phyloP scores from a whole-genome alignment of 805 yeast species.

The Pichia gijzeniarum region DNA sequence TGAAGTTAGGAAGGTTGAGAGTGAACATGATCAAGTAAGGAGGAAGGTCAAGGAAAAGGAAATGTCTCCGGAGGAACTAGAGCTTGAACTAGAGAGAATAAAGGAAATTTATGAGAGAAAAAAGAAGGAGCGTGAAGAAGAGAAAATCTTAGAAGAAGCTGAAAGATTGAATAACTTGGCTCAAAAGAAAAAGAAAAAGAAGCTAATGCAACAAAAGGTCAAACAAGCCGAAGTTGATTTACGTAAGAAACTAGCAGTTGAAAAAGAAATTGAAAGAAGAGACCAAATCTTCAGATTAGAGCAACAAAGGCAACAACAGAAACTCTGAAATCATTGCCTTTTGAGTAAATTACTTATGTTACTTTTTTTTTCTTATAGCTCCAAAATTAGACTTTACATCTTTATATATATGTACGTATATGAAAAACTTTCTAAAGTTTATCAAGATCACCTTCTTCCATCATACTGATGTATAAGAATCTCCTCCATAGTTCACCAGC shows the following conservation, averaged over 20 bases:
- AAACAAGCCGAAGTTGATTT: conserved; percentile 18
- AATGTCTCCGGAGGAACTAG: conserved; percentile 1
- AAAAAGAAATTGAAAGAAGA: conserved; percentile 26
- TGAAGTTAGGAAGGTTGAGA: conserved; percentile 14
- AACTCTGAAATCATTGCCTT: too few species aligned
- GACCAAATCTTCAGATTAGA: conserved; percentile 13
- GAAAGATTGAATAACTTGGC: conserved; percentile 27
- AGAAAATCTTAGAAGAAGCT: conserved; percentile 21
- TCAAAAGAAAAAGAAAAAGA: conserved; percentile 23
- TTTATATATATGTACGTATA: neutral
- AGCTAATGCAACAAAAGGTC: conserved; percentile 15
- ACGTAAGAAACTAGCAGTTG: conserved; percentile 22
- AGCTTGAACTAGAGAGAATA: conserved; percentile 22
- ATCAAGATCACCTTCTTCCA: conserved; percentile 31
- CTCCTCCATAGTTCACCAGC: conserved; percentile 88
- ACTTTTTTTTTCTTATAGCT: too few species aligned
- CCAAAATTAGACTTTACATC: too few species aligned
- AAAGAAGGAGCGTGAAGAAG: conserved; percentile 15
- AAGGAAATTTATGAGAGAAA: conserved; percentile 18
- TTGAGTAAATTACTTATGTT: too few species aligned
- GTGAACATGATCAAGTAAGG: conserved; percentile 19
- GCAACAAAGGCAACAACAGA: neutral
- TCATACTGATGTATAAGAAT: conserved; percentile 62
- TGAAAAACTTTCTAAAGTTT: neutral
- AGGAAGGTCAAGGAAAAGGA: conserved; percentile 17